Conservation (phyloP, 2,329 filamentous ascomycete species). For the Aspergillus brunneoviolaceus region DNA sequence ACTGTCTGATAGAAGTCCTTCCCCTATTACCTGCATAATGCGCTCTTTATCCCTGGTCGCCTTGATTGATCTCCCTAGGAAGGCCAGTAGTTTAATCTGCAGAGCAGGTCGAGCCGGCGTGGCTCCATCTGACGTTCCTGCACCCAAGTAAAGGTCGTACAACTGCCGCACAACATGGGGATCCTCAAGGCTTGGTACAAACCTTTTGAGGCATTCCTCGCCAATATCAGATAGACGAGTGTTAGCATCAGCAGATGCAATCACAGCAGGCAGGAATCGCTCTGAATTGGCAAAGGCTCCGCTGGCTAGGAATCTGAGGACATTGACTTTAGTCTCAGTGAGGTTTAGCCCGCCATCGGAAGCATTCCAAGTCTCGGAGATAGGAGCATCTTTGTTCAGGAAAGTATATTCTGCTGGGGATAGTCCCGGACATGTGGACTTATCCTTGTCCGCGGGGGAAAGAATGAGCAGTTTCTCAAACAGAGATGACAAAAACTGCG, state of each 20-base stretch:
- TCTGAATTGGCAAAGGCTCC: conserved; percentile 82
- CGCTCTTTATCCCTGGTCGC: conserved; percentile 69
- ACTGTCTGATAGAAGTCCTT: conserved; percentile 56
- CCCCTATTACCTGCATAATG: conserved; percentile 68
- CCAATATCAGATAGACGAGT: conserved; percentile 79
- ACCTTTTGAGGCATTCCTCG: conserved; percentile 84
- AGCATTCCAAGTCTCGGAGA: conserved; percentile 60
- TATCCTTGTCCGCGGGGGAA: conserved; percentile 47
- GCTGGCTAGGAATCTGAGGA: conserved; percentile 72
- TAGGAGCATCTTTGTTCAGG: conserved; percentile 57
- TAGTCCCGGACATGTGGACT: conserved; percentile 59
- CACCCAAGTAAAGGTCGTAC: conserved; percentile 71
- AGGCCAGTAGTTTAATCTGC: conserved; percentile 70
- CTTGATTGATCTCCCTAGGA: conserved; percentile 73
- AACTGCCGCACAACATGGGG: conserved; percentile 61
- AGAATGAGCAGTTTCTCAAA: conserved; percentile 76
- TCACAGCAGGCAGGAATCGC: conserved; percentile 78
- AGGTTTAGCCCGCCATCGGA: conserved; percentile 63
- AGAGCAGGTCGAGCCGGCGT: conserved; percentile 63
- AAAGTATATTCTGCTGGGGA: conserved; percentile 67
- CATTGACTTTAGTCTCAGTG: conserved; percentile 67
- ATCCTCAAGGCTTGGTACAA: conserved; percentile 68
- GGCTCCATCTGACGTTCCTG: conserved; percentile 45
- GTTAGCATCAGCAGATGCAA: conserved; percentile 79
- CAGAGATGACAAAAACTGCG: conserved; percentile 70